phyloP scores from a whole-genome alignment of 441 rosid species.

The Bocquillonia castaneifolia region DNA sequence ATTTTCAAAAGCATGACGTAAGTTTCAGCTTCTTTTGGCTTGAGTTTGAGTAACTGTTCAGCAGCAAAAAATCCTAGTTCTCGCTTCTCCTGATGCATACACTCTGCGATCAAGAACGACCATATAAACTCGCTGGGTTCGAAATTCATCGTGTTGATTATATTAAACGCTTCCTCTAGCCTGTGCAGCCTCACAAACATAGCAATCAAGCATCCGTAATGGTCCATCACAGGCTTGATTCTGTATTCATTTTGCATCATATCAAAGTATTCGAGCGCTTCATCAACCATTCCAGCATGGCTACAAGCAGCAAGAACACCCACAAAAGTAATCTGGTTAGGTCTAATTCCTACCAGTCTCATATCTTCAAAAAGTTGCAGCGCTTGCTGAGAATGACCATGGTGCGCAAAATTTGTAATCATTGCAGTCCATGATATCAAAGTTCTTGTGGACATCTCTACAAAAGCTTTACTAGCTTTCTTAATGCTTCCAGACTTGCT shows the following conservation, averaged over 20 bases:
- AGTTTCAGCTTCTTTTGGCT: constrained; percentile 33
- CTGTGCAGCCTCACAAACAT: constrained; percentile 41
- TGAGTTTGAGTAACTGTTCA: constrained; percentile 40
- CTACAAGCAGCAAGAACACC: constrained; percentile 56
- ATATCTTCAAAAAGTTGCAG: constrained; percentile 54
- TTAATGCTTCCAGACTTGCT: constrained; percentile 48
- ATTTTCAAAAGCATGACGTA: constrained; percentile 30
- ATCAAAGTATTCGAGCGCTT: constrained; percentile 43
- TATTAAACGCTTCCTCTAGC: constrained; percentile 41
- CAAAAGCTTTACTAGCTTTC: constrained; percentile 43
- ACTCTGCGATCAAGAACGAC: constrained; percentile 41
- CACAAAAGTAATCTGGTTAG: constrained; percentile 49
- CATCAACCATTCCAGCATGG: constrained; percentile 42
- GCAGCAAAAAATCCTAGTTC: constrained; percentile 43
- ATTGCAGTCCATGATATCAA: constrained; percentile 66
- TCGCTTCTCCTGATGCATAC: constrained; percentile 33
- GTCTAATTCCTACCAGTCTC: constrained; percentile 42
- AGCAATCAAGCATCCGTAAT: constrained; percentile 38
- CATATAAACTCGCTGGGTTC: constrained; percentile 40
- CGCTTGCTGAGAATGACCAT: constrained; percentile 38
- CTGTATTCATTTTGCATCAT: constrained; percentile 46
- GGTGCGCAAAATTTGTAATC: constrained; percentile 44
- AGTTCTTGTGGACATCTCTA: constrained; percentile 47
- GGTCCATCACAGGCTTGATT: constrained; percentile 51
- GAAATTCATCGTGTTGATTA: constrained; percentile 35